A percentile compares a stretch with the other conserved stretches of the same genome.
These are phyloP conservation scores for Cupressus sempervirens DNA, from an alignment of 75 land plant genomes.

Conservation along the genomic window DNA sequence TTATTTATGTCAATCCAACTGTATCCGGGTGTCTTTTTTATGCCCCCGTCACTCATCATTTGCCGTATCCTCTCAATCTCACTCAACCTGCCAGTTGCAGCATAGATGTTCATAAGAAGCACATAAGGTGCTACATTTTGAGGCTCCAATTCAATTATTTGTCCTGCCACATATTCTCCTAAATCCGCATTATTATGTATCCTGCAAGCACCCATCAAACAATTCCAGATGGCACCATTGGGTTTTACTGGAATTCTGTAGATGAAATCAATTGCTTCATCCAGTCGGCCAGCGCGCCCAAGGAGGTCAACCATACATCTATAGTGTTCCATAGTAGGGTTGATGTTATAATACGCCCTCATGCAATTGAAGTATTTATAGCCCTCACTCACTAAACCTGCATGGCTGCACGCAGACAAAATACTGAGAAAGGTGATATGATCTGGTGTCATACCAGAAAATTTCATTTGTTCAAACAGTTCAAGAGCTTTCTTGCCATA, in stretches of 20 bases:
- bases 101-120: slow-evolving; percentile 40
- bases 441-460: slow-evolving; percentile 34
- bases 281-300: slow-evolving; percentile 41
- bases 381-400: slow-evolving; percentile 42
- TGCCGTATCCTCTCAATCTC: slow-evolving; percentile 17
- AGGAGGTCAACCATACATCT: slow-evolving; percentile 54
- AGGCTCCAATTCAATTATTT: slow-evolving; percentile 35
- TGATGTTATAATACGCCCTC: slow-evolving; percentile 12
- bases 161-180: slow-evolving; percentile 36
- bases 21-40: slow-evolving; percentile 25
- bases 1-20: slow-evolving; percentile 30
- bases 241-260: slow-evolving; percentile 34
- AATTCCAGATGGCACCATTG: slow-evolving; percentile 31
- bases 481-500: slow-evolving; percentile 22
- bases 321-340: slow-evolving; percentile 31
- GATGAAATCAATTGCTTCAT: slow-evolving; percentile 30
- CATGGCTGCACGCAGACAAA: slow-evolving; percentile 52
- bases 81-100: slow-evolving; percentile 22
- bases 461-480: slow-evolving; percentile 43
- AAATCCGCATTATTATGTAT: slow-evolving; percentile 33
- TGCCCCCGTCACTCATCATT: slow-evolving; percentile 36
- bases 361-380: slow-evolving; percentile 35
- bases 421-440: slow-evolving; percentile 39
- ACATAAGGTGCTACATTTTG: slow-evolving; percentile 41
- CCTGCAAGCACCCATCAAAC: slow-evolving; percentile 43